These are phyloP conservation scores for Letharia columbiana DNA, from an alignment of 495 filamentous ascomycete genomes.

Conservation along the genomic window DNA sequence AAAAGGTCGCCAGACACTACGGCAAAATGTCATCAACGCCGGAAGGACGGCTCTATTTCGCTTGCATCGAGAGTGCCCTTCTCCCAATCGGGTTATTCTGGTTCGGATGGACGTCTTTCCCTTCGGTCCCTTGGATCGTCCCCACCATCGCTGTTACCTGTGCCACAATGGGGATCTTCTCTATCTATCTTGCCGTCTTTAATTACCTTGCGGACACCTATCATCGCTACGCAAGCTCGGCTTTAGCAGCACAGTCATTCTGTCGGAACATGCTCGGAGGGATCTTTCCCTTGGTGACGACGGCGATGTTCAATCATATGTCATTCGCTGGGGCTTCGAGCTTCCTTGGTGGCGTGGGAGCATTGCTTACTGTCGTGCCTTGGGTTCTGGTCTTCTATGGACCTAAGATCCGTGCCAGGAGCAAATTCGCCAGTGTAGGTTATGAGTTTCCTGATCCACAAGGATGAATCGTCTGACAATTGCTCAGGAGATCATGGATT, in stretches of 20 bases:
- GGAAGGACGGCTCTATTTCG: conserved; percentile 76
- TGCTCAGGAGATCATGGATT: conserved; percentile 9
- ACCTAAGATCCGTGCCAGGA: conserved; percentile 65
- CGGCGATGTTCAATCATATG: conserved; percentile 60
- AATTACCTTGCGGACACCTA: conserved; percentile 95
- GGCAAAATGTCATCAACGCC: conserved; percentile 47
- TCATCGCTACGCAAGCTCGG: conserved; percentile 73
- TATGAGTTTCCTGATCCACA: neutral
- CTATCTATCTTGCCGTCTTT: conserved; percentile 82
- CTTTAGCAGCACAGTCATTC: conserved; percentile 80
- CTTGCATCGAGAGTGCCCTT: conserved; percentile 60
- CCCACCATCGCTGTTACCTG: conserved; percentile 62
- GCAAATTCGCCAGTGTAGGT: conserved; percentile 56
- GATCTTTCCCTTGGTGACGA: conserved; percentile 69
- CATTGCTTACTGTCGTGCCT: conserved; percentile 65
- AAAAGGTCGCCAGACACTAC: conserved; percentile 38
- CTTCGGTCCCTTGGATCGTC: conserved; percentile 65
- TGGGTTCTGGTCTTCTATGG: conserved; percentile 82
- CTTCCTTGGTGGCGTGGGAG: conserved; percentile 67
- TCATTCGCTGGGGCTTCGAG: conserved; percentile 65
- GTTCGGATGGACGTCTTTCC: conserved; percentile 66
- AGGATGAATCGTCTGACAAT: neutral
- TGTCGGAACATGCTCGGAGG: conserved; percentile 80
- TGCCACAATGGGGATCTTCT: conserved; percentile 82
- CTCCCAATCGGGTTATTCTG: conserved; percentile 75